Evolutionary conservation across 75 land plant genomes (phyloP), one percentile per base, ranked within the genome.

Genomic region (Cryptomeria japonica): DNA sequence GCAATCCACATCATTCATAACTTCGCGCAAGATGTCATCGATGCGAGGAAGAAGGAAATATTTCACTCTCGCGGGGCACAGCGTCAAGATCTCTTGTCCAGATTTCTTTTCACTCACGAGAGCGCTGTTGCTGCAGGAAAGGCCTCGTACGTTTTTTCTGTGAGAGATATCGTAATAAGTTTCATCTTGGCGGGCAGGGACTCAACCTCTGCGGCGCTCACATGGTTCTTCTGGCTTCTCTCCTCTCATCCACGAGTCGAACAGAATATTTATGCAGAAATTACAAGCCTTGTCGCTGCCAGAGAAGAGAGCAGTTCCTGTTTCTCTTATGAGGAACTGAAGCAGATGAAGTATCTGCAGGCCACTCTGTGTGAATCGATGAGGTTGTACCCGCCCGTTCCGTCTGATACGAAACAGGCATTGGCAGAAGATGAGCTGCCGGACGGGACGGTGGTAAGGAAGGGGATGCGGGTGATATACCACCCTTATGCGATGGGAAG

Each of bases 361-460:
- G 96, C 96, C 15, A 90, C 90, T 0, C n/a, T 95, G 2, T 90
- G 83, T 36, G 96, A 95, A 89, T 87, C 89, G 85, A 86, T 94
- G 93, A 83, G 97, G 22, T 90, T 95, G 16, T 92, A 84, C 83
- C 95, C 95, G 42, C 93, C 97, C n/a, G 92, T 94, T 16, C 95
- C 91, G 14, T 86, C 89, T 36, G 95, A 93, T 83, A 87, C 91
- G 16, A 96, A 93, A 89, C 83, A 80, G 88, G 87, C 2, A 85
- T 80, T 93, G 86, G 85, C 90, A 56, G 98, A 97, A 88, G 99
- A 97, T 87, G 90, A 94, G 1, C 91, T 97, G 51, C 97, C 99
- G 14, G 99, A 97, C 91, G 97, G 97, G 46, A 95, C 95, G n/a
- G n/a, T n/a, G n/a, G 46, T 97, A 11, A 95, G 91, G 84, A 93